phyloP scores from a whole-genome alignment of 805 yeast species.

The Jamesozyma jinghongensis region DNA sequence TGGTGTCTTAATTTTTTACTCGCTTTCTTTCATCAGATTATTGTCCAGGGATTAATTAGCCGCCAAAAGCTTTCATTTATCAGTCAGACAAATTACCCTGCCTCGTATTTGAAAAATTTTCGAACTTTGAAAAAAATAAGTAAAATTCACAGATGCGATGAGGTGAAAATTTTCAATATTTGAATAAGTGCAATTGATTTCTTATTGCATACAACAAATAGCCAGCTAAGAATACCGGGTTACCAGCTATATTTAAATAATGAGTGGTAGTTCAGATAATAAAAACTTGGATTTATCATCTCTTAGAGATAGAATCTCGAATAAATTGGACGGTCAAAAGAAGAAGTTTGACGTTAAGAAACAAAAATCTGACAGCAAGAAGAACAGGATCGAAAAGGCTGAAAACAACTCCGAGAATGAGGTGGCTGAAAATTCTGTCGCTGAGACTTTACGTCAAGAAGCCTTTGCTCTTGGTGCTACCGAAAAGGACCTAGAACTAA shows the following conservation, averaged over 20 bases:
- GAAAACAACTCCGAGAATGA: constrained; percentile 8
- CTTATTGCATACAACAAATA: not conserved
- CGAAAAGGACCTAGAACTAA: constrained; percentile 64
- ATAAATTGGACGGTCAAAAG: constrained; percentile 35
- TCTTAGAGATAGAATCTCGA: constrained; percentile 55
- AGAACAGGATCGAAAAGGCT: constrained; percentile 9
- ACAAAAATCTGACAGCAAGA: constrained; percentile 15
- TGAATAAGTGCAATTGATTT: not conserved
- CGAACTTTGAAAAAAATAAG: not conserved
- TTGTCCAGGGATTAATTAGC: too few relatives aligned
- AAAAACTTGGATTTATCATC: constrained; percentile 35
- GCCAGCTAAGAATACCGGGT: not conserved
- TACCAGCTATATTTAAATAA: not conserved
- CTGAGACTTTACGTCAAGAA: constrained; percentile 47
- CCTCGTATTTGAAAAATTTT: constrained; percentile 1
- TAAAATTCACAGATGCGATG: constrained; percentile 2
- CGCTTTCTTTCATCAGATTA: too few relatives aligned
- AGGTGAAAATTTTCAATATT: constrained; percentile 2
- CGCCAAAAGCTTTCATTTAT: too few relatives aligned
- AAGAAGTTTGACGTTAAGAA: constrained; percentile 16
- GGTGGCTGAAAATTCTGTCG: constrained; percentile 10
- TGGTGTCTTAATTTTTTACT: too few relatives aligned
- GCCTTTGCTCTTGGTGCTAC: constrained; percentile 80
- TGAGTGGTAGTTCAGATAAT: not conserved
- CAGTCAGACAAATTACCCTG: not conserved